These are phyloP conservation scores for Cercophora sp. DNA, from an alignment of 495 filamentous ascomycete genomes.

Conservation along the genomic window DNA sequence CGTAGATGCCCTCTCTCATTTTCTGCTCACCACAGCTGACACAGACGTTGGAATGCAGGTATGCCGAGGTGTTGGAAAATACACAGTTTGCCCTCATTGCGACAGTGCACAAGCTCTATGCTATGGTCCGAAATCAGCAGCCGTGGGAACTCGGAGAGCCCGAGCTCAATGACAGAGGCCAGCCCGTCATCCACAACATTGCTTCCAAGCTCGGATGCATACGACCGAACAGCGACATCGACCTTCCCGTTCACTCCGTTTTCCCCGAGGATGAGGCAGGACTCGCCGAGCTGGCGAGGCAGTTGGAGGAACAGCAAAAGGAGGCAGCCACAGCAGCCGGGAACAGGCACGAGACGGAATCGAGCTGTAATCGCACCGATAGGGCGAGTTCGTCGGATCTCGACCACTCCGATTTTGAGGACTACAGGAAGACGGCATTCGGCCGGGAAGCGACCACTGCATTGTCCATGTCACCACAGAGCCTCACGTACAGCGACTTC, in stretches of 20 bases:
- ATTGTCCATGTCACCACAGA: constrained; percentile 44
- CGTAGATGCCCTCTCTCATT: not conserved
- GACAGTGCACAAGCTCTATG: constrained; percentile 56
- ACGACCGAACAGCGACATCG: constrained; percentile 49
- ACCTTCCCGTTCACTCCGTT: constrained; percentile 48
- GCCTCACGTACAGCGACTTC: constrained; percentile 42
- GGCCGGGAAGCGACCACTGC: constrained; percentile 25
- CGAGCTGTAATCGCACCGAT: constrained; percentile 37
- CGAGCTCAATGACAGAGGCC: constrained; percentile 52
- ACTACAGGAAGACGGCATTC: constrained; percentile 43
- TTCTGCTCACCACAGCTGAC: no score
- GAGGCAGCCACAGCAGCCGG: constrained; percentile 23
- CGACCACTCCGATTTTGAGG: constrained; percentile 50
- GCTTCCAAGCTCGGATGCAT: constrained; percentile 55
- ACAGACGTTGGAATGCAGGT: constrained; percentile 30
- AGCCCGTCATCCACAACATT: constrained; percentile 55
- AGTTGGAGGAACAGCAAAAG: constrained; percentile 42
- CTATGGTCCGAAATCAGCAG: constrained; percentile 53
- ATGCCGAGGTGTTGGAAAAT: constrained; percentile 56
- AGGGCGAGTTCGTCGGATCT: constrained; percentile 50
- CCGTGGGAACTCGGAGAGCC: constrained; percentile 53
- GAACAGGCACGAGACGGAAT: constrained; percentile 33
- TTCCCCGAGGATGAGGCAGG: constrained; percentile 53
- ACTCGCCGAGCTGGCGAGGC: constrained; percentile 45
- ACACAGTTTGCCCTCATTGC: constrained; percentile 54